A percentile compares a stretch with the other conserved stretches of the same genome.
phyloP scores from a whole-genome alignment of 164 flowering plant species.

The Buxus sempervirens region DNA sequence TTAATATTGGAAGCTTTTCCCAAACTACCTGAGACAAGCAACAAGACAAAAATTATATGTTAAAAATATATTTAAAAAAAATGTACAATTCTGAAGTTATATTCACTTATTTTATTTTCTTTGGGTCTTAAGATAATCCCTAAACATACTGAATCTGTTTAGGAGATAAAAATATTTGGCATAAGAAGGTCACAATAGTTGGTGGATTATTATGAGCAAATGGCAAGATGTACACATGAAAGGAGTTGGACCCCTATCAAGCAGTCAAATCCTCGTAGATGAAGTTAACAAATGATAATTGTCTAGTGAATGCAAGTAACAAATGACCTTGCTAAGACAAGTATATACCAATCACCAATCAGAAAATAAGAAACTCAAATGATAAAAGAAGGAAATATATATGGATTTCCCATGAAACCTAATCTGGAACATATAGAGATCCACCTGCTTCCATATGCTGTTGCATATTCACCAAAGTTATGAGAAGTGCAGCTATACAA shows the following conservation, averaged over 20 bases:
- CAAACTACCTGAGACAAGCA: slow-evolving; percentile 45
- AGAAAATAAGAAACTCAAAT: background rate
- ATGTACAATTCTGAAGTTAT: too few species aligned
- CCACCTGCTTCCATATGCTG: background rate
- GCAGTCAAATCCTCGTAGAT: too few species aligned
- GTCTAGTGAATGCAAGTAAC: background rate
- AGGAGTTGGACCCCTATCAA: background rate
- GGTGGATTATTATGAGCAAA: background rate
- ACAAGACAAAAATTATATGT: background rate
- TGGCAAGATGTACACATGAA: background rate
- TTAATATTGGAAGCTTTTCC: slow-evolving; percentile 39
- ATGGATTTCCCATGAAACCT: background rate
- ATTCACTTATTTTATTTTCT: background rate
- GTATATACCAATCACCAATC: background rate
- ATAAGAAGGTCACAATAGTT: background rate
- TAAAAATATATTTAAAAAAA: background rate
- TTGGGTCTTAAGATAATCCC: background rate
- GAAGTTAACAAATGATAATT: background rate
- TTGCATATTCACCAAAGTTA: background rate
- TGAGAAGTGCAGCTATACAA: too few species aligned
- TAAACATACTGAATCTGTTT: background rate
- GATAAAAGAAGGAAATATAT: background rate
- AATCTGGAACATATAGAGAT: background rate
- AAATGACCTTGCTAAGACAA: background rate
- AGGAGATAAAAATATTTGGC: background rate